phyloP scores from a whole-genome alignment of 2,329 filamentous ascomycete species.

The Corniculantispora saksenae region DNA sequence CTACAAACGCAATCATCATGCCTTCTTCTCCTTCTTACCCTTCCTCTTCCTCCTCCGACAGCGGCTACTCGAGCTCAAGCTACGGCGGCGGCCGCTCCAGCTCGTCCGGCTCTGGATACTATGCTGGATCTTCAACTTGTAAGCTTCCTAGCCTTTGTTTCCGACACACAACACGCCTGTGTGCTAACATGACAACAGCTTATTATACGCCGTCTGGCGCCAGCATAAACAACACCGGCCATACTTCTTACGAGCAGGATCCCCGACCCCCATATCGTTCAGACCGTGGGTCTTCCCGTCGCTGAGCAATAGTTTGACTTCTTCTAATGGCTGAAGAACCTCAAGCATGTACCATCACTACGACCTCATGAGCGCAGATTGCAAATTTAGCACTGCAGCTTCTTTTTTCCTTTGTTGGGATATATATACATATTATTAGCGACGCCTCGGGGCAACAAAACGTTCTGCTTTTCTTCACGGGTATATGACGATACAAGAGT shows the following conservation, averaged over 20 bases:
- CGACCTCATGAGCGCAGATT: not conserved
- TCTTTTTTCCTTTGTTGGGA: not conserved
- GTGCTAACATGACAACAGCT: not conserved
- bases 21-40: not conserved
- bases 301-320: not conserved
- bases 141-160: not conserved
- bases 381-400: not conserved
- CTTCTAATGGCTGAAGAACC: not conserved
- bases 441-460: not conserved
- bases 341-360: not conserved
- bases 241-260: too few relatives aligned
- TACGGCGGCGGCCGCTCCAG: not conserved
- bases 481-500: not conserved
- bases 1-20: not conserved
- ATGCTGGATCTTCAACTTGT: not conserved
- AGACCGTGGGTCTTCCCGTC: too few relatives aligned
- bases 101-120: not conserved
- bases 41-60: not conserved
- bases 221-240: too few relatives aligned
- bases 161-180: not conserved
- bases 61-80: not conserved
- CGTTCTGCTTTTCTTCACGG: not conserved
- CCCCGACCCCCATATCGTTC: too few relatives aligned
- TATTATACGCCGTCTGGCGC: too few relatives aligned
- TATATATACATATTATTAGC: conserved; percentile 8